Percentiles rank a stretch among this genome's conserved stretches.
phyloP scores from a whole-genome alignment of 2,329 filamentous ascomycete species.

The Talaromyces rugulosus region DNA sequence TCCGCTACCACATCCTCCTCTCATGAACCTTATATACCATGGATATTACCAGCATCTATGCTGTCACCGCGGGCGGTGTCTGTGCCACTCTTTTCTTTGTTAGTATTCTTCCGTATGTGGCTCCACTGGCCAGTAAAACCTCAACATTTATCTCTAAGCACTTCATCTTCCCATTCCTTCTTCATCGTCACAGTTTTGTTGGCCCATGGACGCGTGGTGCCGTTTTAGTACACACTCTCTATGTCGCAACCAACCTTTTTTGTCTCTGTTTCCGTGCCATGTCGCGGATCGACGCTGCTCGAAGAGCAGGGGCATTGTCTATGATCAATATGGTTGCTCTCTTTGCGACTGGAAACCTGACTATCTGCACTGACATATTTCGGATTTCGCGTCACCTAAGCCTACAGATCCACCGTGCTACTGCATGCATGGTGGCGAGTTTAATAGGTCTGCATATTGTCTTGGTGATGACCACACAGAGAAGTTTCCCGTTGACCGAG shows the following conservation, averaged over 20 bases:
- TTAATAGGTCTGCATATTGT: slow-evolving; percentile 19
- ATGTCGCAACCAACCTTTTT: background rate
- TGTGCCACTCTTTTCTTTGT: slow-evolving; percentile 1
- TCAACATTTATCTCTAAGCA: background rate
- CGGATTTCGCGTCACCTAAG: slow-evolving; percentile 16
- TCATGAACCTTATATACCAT: background rate
- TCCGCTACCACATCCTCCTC: no score
- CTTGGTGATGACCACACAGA: background rate
- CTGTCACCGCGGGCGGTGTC: slow-evolving; percentile 1
- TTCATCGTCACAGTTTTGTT: slow-evolving; percentile 15
- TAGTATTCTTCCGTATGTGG: slow-evolving; percentile 2
- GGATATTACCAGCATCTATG: slow-evolving; percentile 5
- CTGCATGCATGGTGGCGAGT: slow-evolving; percentile 18
- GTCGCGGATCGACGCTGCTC: background rate
- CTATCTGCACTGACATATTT: slow-evolving; percentile 17
- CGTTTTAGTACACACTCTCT: slow-evolving; percentile 12
- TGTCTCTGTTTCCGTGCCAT: background rate
- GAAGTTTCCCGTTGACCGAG: no score
- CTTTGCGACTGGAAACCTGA: slow-evolving; percentile 17
- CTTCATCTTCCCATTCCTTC: slow-evolving; percentile 15
- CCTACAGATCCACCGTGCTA: slow-evolving; percentile 17
- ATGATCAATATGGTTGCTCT: slow-evolving; percentile 22
- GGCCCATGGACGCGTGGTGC: slow-evolving; percentile 16
- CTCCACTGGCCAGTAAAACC: background rate
- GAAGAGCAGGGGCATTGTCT: slow-evolving; percentile 16